Percentiles rank a stretch among this genome's conserved stretches.
Evolutionary conservation across 1,139 yeast species (phyloP).

Genomic region (Lodderomyces beijingensis): DNA sequence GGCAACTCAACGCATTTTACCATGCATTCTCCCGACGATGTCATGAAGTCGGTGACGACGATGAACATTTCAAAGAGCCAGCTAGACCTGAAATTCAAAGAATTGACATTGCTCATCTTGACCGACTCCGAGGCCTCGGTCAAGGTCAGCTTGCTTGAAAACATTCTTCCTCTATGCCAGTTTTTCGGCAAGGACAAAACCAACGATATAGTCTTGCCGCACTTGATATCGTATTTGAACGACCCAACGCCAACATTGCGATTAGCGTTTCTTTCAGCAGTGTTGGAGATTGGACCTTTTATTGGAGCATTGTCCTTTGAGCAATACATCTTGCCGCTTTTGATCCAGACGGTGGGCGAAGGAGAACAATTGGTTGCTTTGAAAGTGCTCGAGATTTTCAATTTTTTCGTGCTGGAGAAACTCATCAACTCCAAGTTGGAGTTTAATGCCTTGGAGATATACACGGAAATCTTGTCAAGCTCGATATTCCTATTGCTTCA

Average conservation of each 20-base stretch:
- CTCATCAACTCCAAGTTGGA: constrained; percentile 36
- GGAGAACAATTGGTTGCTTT: constrained; percentile 79
- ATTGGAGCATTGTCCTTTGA: constrained; percentile 82
- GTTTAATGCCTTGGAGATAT: constrained; percentile 39
- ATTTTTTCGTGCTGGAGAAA: constrained; percentile 26
- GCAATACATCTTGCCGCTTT: constrained; percentile 79
- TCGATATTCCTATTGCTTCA: constrained; percentile 51
- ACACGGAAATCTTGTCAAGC: constrained; percentile 31
- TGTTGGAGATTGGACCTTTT: constrained; percentile 73
- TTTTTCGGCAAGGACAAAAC: constrained; percentile 86
- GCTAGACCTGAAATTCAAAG: constrained; percentile 50
- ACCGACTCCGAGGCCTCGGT: constrained; percentile 69
- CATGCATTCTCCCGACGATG: constrained; percentile 7
- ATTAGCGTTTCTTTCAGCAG: constrained; percentile 66
- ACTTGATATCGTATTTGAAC: constrained; percentile 84
- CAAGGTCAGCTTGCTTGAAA: constrained; percentile 61
- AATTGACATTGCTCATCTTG: constrained; percentile 57
- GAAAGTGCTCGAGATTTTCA: constrained; percentile 66
- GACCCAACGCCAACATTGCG: constrained; percentile 69
- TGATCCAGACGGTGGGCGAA: constrained; percentile 78
- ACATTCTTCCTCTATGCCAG: constrained; percentile 71
- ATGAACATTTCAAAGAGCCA: constrained; percentile 23
- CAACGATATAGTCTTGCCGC: constrained; percentile 84
- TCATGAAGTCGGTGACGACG: constrained; percentile 12
- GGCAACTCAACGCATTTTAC: constrained; percentile 17